phyloP scores from a whole-genome alignment of 805 yeast species.

The Lipomyces sp. region DNA sequence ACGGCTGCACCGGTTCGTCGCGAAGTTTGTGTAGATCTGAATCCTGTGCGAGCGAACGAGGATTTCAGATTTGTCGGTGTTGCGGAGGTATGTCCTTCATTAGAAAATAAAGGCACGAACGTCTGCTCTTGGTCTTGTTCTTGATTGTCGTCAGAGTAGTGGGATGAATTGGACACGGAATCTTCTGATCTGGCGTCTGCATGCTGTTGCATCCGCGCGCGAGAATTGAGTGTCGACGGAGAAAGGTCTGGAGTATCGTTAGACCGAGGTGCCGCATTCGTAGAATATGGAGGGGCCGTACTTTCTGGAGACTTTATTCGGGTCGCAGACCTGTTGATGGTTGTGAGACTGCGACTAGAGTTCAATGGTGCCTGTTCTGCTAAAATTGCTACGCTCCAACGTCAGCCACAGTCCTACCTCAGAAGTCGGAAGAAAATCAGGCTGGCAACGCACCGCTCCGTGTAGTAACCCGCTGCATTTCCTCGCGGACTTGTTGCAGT shows the following conservation, averaged over 20 bases:
- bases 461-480: slow-evolving; percentile 40
- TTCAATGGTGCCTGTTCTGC: not conserved
- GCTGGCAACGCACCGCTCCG: slow-evolving; percentile 15
- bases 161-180: slow-evolving; percentile 2
- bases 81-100: not conserved
- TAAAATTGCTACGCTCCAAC: not conserved
- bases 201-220: not conserved
- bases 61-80: slow-evolving; percentile 2
- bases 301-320: not conserved
- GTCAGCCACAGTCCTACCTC: not conserved
- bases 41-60: not conserved
- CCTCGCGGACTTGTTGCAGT: slow-evolving; percentile 44
- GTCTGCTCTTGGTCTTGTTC: not conserved
- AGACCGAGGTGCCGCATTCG: not conserved
- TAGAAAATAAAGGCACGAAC: slow-evolving; percentile 9
- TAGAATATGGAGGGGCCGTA: not conserved
- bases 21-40: not conserved
- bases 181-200: not conserved
- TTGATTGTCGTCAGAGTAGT: slow-evolving; percentile 15
- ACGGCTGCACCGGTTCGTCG: not conserved
- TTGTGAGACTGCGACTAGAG: not conserved
- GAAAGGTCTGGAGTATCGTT: slow-evolving; percentile 8
- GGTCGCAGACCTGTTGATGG: not conserved
- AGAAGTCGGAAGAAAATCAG: not conserved
- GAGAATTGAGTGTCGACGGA: slow-evolving; percentile 13